Base-by-base conservation (phyloP, 441 rosid species). In the Populus trichocarpa region DNA sequence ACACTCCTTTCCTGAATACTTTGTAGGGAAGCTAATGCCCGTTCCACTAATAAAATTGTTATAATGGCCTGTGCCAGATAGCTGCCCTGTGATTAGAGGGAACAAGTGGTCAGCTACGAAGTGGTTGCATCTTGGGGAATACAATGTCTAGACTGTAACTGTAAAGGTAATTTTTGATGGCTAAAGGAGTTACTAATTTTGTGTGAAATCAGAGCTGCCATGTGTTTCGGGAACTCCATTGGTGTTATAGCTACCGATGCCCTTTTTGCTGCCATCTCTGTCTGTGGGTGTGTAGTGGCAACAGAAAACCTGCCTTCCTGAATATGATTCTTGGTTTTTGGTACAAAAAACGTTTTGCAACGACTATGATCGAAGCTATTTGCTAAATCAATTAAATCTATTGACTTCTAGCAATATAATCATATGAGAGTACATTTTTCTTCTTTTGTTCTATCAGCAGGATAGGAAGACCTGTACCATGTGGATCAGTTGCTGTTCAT, bases 31-130 rank as follows among this genome's bases (percentile, higher is more conserved):
- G 25, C 50, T 46, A 8, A 38, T 38, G 2, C 42, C 42, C 3
- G 42, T 38, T 38, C 42, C 42, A 38, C 42, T 38, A 38, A 38
- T 38, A 22, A 42, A 42, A 71, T 67, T 67, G 14, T 11, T 67
- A 0, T 67, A 10, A 6, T 85, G 70, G 20, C 72, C 73, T 67
- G 12, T 71, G 38, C 61, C 84, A 94, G 97, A 95, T 80, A 94
- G 98, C 76, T 89, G 97, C 83, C 93, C 94, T 65, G 96, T 91
- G 71, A 90, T 94, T 74, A 87, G 79, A 85, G 98, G 98, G 77
- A 88, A 92, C 83, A 94, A 94, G 78, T 92, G 98, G 98, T 92
- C 98, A 72, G 91, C 95, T 7, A 91, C 97, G 25, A 94, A 94
- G 77, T 94, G 97, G 96, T 74, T 94, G 79, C 98, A 91, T 67